Percentiles rank a stretch among this genome's conserved stretches.
Evolutionary conservation across 2,329 filamentous ascomycete genomes (phyloP).

Genomic region (Zymoseptoria pseudotritici): DNA sequence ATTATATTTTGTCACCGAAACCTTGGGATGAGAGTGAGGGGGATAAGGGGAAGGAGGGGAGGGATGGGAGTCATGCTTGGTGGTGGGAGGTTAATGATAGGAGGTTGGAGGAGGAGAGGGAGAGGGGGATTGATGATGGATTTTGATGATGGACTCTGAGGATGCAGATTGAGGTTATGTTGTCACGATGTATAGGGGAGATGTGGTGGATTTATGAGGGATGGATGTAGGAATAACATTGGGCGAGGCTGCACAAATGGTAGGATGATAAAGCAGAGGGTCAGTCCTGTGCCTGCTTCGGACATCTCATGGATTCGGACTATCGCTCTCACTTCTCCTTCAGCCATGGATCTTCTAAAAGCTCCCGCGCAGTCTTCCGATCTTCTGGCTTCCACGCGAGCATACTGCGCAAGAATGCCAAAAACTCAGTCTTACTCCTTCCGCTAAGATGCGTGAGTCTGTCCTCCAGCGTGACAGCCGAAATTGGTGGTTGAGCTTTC

Average conservation of each 20-base stretch:
- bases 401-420: constrained; percentile 32
- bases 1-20: constrained; percentile 56
- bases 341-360: constrained; percentile 35
- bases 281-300: background rate
- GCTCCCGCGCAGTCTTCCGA: constrained; percentile 30
- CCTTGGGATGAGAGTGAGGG: constrained; percentile 52
- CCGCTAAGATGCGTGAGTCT: no score
- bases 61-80: constrained; percentile 49
- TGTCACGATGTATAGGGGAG: background rate
- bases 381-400: constrained; percentile 35
- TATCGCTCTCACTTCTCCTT: background rate
- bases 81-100: constrained; percentile 50
- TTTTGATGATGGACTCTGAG: constrained; percentile 32
- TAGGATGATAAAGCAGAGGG: background rate
- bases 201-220: background rate
- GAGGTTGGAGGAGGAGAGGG: constrained; percentile 43
- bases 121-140: constrained; percentile 42
- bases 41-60: constrained; percentile 30
- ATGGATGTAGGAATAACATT: background rate
- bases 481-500: no score
- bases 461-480: no score
- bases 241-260: background rate
- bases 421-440: constrained; percentile 26
- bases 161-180: background rate
- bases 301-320: no score